A percentile compares a stretch with the other conserved stretches of the same genome.
Conservation (phyloP, 2,329 filamentous ascomycete species). For the Didymella pomorum region DNA sequence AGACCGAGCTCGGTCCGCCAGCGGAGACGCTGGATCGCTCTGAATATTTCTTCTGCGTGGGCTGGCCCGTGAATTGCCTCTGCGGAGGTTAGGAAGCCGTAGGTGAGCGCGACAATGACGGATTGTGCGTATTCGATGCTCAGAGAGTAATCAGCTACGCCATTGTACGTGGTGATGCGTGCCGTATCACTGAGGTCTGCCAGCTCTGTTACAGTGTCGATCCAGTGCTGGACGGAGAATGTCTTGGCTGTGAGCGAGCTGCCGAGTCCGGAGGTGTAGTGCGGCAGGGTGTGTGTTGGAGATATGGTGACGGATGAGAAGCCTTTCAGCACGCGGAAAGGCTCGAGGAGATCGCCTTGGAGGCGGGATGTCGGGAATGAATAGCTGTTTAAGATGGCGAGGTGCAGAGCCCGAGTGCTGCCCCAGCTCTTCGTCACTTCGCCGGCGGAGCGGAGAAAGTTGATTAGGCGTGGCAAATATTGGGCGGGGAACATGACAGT, state of each 20-base stretch:
- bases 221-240: conserved; percentile 25
- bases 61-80: conserved; percentile 24
- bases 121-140: conserved; percentile 37
- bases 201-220: conserved; percentile 28
- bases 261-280: conserved; percentile 37
- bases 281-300: conserved; percentile 29
- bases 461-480: conserved; percentile 46
- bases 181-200: conserved; percentile 34
- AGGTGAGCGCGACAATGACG: conserved; percentile 42
- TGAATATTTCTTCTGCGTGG: conserved; percentile 14
- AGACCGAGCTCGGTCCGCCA: conserved; percentile 41
- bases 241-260: conserved; percentile 27
- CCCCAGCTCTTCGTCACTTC: conserved; percentile 34
- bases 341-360: conserved; percentile 46
- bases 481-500: conserved; percentile 46
- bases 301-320: conserved; percentile 33
- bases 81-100: conserved; percentile 43
- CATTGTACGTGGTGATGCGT: conserved; percentile 5
- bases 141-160: conserved; percentile 24
- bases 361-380: conserved; percentile 33
- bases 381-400: conserved; percentile 38
- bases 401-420: conserved; percentile 29
- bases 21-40: conserved; percentile 38
- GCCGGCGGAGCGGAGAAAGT: conserved; percentile 43
- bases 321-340: conserved; percentile 38